Evolutionary conservation across 768 basidiomycete species (phyloP), one percentile per base, ranked within the genome.

Genomic region (Rhizopogon rudus): DNA sequence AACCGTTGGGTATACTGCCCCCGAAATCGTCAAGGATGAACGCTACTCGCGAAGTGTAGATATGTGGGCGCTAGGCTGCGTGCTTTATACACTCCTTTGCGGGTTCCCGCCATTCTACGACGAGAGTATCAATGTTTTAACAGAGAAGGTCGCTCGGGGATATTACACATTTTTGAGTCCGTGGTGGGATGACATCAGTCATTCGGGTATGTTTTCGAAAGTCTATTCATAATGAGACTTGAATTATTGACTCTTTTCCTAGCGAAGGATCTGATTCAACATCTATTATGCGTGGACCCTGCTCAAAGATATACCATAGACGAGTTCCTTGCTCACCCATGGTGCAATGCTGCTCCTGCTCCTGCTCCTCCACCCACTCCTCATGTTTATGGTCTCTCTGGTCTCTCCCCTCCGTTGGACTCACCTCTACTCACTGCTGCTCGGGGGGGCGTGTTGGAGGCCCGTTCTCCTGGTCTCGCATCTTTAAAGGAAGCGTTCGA

Each of bases 11-110:
- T 99, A 99, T 72, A 99, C 97, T 2, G 97, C 97, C 6, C 97
- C 97, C 5, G 97, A 99, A 73, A 99, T 99, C 58, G 97, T 99
- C 63, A 98, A 98, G 73, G 97, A 98, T 67, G 96, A 99, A 74
- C 81, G 93, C 29, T 96, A 96, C 68, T 89, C 85, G 69, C 95
- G 94, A 73, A 93, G 90, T 64, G 96, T 98, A 53, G 97, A 99
- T 67, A 98, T 98, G 97, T 99, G 97, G 97, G 97, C 97, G 2
- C 75, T 99, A 39, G 97, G 97, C 40, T 99, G 97, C 70, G 97
- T 99, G n/a, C 79, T 99, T 1, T 99, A 99, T 74, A 99, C 97
- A 2, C 79, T 98, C 2, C 84, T 99, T 17, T 98, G 97, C 64
- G 97, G 97, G 51, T 97, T 98, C 71, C 91, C 90, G 44, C 97